phyloP scores from a whole-genome alignment of 345 rosid species.

The Mallotus nudiflorus region DNA sequence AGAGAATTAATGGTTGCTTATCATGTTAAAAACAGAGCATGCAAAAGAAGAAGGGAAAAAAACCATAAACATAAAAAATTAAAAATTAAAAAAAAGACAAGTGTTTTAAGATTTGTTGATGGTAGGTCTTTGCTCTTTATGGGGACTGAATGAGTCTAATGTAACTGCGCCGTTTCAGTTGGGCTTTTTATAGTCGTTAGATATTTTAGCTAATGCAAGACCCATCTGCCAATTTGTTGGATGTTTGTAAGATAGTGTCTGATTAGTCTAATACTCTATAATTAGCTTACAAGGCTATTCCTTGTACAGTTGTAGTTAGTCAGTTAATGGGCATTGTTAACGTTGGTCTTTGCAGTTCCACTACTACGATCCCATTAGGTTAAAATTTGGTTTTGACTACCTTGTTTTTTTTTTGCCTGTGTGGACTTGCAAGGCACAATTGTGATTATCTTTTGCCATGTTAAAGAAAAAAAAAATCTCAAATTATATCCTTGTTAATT shows the following conservation, averaged over 20 bases:
- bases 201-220: not conserved
- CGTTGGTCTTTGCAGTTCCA: not conserved
- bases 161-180: not conserved
- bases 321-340: not conserved
- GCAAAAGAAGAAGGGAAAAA: not conserved
- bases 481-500: not conserved
- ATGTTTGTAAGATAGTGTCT: not conserved
- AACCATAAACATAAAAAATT: not conserved
- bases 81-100: no score
- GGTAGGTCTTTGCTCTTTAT: not conserved
- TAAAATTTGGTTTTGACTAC: not conserved
- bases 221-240: slow-evolving; percentile 10
- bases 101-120: not conserved
- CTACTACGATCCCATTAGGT: not conserved
- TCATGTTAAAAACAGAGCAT: not conserved
- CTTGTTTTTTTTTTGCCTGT: not conserved
- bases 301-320: not conserved
- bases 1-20: slow-evolving; percentile 9
- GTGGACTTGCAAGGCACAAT: no score
- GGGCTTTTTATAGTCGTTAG: not conserved
- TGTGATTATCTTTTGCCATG: not conserved
- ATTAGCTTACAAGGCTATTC: not conserved
- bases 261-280: no score
- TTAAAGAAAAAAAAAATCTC: no score
- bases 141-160: not conserved